Evolutionary conservation across 768 basidiomycete genomes (phyloP), one percentile per base, ranked within the genome.

Genomic region (Leccinum subtestaceum): DNA sequence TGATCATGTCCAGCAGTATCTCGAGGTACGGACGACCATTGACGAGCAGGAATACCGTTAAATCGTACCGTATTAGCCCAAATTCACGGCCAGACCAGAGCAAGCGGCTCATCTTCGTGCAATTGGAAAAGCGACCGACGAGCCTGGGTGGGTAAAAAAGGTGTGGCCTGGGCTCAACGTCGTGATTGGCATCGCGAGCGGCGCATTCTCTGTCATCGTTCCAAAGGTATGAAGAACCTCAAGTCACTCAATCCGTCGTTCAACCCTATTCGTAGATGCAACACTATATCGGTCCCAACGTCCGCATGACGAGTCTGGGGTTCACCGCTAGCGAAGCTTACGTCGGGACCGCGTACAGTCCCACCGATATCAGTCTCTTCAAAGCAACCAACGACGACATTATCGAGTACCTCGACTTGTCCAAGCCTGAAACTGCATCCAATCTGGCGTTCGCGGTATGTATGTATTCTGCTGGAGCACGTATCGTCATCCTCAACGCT

Each of bases 301-400:
- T 67, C n/a, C 52, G 19, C 6, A 51, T 68, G 53, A 32, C 17
- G 34, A 65, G 57, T 38, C 31, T 65, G 34, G 64, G 63, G 3
- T 67, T 65, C 36, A 60, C 55, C 3, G 56, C 60, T 3, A 67
- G 66, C 46, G 61, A 67, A 31, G 57, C 50, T 8, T 64, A 60
- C 58, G 45, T 68, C 17, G 67, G 64, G 15, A 60, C 49, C 1
- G 60, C 56, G 19, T 64, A 57, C 49, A 52, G 57, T 12, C 38
- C 29, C 31, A 25, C 49, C 7, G 48, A 65, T 19, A 52, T 60
- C 4, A 63, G 45, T 52, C 58, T 58, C 4, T 70, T 67, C 53
- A 67, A 65, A 38, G 58, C 62, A 19, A 49, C 50, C 6, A 36
- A 13, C 34, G 58, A 67, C 13, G 68, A 67, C 12, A 23, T 67